Evolutionary conservation across 116 monocot species (phyloP).

Genomic region (Thalassia testudinum): DNA sequence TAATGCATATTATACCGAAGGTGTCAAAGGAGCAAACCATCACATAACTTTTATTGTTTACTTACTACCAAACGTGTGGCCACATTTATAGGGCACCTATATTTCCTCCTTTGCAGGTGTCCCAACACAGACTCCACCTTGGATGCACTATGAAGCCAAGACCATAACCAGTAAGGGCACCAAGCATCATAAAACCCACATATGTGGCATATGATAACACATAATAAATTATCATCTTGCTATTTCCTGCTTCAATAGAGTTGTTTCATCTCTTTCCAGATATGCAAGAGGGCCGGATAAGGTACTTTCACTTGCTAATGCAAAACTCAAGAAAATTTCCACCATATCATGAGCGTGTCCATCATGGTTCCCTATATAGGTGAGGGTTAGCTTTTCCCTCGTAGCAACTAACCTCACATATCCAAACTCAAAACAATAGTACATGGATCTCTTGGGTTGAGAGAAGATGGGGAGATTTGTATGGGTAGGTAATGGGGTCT

Average conservation of each 20-base stretch:
- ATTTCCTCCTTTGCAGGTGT: conserved; percentile 68
- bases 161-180: conserved; percentile 40
- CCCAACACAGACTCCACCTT: conserved; percentile 43
- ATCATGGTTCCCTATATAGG: conserved; percentile 90
- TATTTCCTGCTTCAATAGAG: not conserved
- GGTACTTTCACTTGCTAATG: too few species aligned
- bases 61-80: too few species aligned
- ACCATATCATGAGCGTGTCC: conserved; percentile 65
- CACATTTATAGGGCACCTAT: not conserved
- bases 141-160: conserved; percentile 43
- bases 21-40: too few species aligned
- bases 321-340: conserved; percentile 50
- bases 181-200: conserved; percentile 31
- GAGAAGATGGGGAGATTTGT: conserved; percentile 54
- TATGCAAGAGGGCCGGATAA: too few species aligned
- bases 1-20: too few species aligned
- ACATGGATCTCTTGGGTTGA: conserved; percentile 73
- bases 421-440: conserved; percentile 84
- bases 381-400: conserved; percentile 62
- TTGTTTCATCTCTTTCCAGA: not conserved
- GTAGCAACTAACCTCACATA: conserved; percentile 82
- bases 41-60: too few species aligned
- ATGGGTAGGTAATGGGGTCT: conserved; percentile 74
- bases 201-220: not conserved
- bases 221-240: not conserved